Evolutionary conservation across 768 basidiomycete genomes (phyloP).

Genomic region (Cubamyces lactineus): DNA sequence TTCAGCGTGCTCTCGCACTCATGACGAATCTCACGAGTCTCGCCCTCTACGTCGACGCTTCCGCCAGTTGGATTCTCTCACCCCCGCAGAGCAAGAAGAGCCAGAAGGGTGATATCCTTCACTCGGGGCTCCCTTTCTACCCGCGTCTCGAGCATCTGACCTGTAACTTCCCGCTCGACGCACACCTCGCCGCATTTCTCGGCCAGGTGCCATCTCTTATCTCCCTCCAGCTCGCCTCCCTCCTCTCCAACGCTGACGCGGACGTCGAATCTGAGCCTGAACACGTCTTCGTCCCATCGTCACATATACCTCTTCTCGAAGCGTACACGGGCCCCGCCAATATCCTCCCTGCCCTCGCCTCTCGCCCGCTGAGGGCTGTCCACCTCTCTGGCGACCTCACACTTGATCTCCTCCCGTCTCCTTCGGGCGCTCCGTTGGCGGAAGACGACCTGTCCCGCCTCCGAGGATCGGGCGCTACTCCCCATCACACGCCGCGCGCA

Average conservation of each 20-base stretch:
- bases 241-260: conserved; percentile 25
- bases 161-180: conserved; percentile 64
- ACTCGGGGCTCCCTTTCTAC: conserved; percentile 35
- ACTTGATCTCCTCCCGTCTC: conserved; percentile 55
- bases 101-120: conserved; percentile 15
- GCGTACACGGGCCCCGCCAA: conserved; percentile 66
- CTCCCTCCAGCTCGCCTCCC: conserved; percentile 57
- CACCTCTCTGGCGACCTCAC: conserved; percentile 64
- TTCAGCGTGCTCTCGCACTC: conserved; percentile 55
- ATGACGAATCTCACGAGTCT: conserved; percentile 67
- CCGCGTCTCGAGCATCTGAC: conserved; percentile 57
- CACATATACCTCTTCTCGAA: conserved; percentile 48
- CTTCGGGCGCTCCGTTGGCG: conserved; percentile 33
- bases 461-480: conserved; percentile 1
- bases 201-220: conserved; percentile 54
- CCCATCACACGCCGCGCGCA: neutral
- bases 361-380: conserved; percentile 66
- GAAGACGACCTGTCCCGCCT: conserved; percentile 14
- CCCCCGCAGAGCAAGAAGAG: conserved; percentile 11
- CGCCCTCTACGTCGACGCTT: conserved; percentile 51
- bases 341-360: conserved; percentile 62
- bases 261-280: conserved; percentile 21
- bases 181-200: conserved; percentile 62
- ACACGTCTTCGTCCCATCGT: conserved; percentile 31
- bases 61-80: conserved; percentile 57